Conservation (phyloP, 2,329 filamentous ascomycete genomes). For the Xylariaceae sp. region DNA sequence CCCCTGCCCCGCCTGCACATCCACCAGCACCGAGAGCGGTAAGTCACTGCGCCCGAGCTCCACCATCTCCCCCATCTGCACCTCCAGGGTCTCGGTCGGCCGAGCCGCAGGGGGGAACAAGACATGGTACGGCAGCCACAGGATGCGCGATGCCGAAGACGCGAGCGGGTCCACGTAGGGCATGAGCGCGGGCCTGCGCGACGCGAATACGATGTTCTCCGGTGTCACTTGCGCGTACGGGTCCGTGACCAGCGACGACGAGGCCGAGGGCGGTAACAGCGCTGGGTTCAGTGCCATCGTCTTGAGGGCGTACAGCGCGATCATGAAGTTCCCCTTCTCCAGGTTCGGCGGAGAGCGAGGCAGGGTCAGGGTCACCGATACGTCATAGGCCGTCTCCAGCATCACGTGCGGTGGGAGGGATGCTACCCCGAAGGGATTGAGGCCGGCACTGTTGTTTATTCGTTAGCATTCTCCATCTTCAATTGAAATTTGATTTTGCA, state of each 20-base stretch:
- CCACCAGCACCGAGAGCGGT: slow-evolving; percentile 47
- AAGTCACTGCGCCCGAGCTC: slow-evolving; percentile 51
- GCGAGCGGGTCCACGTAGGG: slow-evolving; percentile 72
- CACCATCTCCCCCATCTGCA: slow-evolving; percentile 70
- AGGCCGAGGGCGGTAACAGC: too few species aligned
- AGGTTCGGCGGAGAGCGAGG: slow-evolving; percentile 74
- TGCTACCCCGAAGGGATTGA: slow-evolving; percentile 49
- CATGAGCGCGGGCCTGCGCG: slow-evolving; percentile 70
- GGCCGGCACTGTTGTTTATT: slow-evolving; percentile 35
- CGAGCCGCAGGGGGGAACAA: slow-evolving; percentile 52
- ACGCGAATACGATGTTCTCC: slow-evolving; percentile 49
- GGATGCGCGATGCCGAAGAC: slow-evolving; percentile 52
- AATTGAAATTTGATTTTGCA: too few species aligned
- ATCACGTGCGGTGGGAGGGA: slow-evolving; percentile 51
- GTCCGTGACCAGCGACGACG: slow-evolving; percentile 21
- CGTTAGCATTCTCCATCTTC: not conserved
- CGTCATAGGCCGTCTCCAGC: slow-evolving; percentile 75
- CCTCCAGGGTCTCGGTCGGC: slow-evolving; percentile 57
- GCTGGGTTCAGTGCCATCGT: slow-evolving; percentile 33
- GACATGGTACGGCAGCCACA: slow-evolving; percentile 64
- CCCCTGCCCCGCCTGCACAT: slow-evolving; percentile 62
- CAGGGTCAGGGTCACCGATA: slow-evolving; percentile 67
- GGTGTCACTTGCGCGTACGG: slow-evolving; percentile 33
- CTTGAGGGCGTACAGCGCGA: slow-evolving; percentile 66
- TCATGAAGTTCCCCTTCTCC: slow-evolving; percentile 87